A percentile compares a stretch with the other conserved stretches of the same genome.
phyloP scores from a whole-genome alignment of 305 asterid genomes.

The Plantago lanceolata region DNA sequence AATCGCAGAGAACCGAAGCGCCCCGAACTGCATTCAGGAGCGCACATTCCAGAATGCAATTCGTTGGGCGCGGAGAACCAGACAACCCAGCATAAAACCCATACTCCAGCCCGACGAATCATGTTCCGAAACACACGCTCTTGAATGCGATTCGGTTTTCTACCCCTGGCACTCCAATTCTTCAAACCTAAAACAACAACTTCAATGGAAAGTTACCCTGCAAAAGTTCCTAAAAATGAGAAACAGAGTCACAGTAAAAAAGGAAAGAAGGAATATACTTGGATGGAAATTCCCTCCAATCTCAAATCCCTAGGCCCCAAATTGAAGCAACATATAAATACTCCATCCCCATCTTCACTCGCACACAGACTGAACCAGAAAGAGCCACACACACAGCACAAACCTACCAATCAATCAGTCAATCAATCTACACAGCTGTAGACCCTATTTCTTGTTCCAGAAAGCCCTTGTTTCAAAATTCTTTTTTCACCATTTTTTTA shows the following conservation, averaged over 20 bases:
- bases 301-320: constrained; percentile 32
- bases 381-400: constrained; percentile 8
- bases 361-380: constrained; percentile 20
- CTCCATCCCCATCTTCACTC: not conserved
- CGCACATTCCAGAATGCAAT: too few species aligned
- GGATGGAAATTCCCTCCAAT: constrained; percentile 31
- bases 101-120: too few species aligned
- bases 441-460: not conserved
- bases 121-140: too few species aligned
- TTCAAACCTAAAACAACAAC: too few species aligned
- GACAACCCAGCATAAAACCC: too few species aligned
- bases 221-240: too few species aligned
- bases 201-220: too few species aligned
- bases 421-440: not conserved
- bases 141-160: too few species aligned
- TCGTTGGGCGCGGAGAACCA: too few species aligned
- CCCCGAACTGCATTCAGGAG: too few species aligned
- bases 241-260: not conserved
- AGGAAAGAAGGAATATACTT: not conserved
- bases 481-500: not conserved
- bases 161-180: too few species aligned
- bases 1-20: too few species aligned
- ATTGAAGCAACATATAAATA: constrained; percentile 6
- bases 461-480: constrained; percentile 23
- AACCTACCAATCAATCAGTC: not conserved